Evolutionary conservation across 2,329 filamentous ascomycete genomes (phyloP), one percentile per base, ranked within the genome.

Genomic region (Epichloe festucae): DNA sequence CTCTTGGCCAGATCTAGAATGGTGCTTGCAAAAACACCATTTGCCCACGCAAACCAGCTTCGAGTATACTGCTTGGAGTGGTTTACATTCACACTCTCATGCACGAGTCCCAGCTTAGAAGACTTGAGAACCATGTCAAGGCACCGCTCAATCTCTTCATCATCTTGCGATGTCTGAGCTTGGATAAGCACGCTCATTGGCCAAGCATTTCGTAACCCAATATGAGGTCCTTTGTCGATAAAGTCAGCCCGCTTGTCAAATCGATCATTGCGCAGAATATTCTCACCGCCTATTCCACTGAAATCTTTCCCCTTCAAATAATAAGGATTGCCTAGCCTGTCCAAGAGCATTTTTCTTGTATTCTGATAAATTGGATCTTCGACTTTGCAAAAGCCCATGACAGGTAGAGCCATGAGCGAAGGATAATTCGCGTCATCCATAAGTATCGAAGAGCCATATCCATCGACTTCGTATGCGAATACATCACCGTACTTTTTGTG

Each of bases 31-130:
- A 95, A 97, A 11, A 98, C 89, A 1, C 89, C 93, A 60, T 98
- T 98, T 11, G 93, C 93, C 93, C 90, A 97, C 2, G 91, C 89
- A 66, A 97, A 97, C 91, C 91, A 97, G 62, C 85, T 89, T 57
- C 89, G 76, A 2, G 91, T 96, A 66, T 93, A 97, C 21, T 73
- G 70, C n/a, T 57, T 54, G 2, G 71, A 59, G 41, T 68, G 63
- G 55, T 91, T 82, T 5, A 97, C 91, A 61, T 95, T 81, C 41
- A 98, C 81, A 60, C 87, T 95, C 71, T 98, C 93, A 62, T 98
- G 91, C 2, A 98, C 76, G 47, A 98, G 70, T 0, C 93, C 93
- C 10, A 94, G 74, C 49, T 74, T 76, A 55, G 85, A 86, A 1
- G 85, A 85, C 54, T 81, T 76, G 54, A 93, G 81, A 40, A 98